Conservation (phyloP, 176 grass and related monocot species). For the Themeda triandra region DNA sequence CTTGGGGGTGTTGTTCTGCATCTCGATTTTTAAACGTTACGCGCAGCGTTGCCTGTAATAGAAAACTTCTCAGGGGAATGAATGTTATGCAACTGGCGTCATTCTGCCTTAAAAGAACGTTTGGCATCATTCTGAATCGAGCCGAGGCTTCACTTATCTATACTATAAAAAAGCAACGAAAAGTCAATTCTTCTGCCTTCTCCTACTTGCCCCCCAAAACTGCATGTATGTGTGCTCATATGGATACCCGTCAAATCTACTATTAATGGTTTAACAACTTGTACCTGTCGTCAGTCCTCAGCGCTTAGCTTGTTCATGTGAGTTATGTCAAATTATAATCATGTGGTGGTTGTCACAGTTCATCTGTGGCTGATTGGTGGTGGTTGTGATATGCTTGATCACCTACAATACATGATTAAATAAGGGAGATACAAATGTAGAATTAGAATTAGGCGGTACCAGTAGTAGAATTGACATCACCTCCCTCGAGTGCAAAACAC, state of each 20-base stretch:
- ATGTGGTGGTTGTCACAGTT: conserved; percentile 4
- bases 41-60: not conserved
- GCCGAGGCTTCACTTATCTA: not conserved
- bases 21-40: not conserved
- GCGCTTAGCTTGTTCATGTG: not conserved
- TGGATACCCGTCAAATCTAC: not conserved
- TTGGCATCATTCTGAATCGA: not conserved
- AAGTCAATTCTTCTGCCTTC: not conserved
- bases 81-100: not conserved
- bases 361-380: not conserved
- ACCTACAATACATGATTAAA: conserved; percentile 30
- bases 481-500: not conserved
- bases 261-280: not conserved
- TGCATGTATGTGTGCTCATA: not conserved
- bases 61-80: conserved; percentile 11
- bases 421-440: not conserved
- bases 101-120: not conserved
- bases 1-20: not conserved
- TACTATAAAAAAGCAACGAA: not conserved
- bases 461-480: not conserved
- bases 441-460: not conserved
- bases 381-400: conserved; percentile 29
- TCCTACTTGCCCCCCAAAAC: not conserved
- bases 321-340: not conserved
- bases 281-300: not conserved